Base-by-base conservation (phyloP, 345 rosid species). In the Punica granatum region DNA sequence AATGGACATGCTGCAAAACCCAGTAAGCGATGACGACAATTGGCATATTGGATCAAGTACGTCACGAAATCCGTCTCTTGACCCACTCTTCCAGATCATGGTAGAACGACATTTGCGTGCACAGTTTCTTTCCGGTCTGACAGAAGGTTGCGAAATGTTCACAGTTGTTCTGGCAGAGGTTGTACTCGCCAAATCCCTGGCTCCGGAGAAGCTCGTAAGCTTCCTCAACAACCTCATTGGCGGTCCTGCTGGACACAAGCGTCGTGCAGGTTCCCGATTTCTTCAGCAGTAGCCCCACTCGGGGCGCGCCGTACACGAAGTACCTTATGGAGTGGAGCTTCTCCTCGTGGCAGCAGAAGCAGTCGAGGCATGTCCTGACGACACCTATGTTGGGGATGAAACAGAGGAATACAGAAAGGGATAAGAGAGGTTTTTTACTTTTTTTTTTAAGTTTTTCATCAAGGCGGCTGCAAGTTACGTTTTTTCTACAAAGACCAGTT, bases 241-340 rank as follows among this genome's bases (percentile, higher is more conserved):
- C 34, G 36, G 26, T 14, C 32, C 1, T 64, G 36, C 34, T 64
- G 16, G 14, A 42, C 5, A n/a, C 19, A 23, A 42, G 67, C 23
- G 34, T 18, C 51, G 1, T 42, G 67, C 67, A 64, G 48, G 67
- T 64, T 64, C 67, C 67, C 0, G 67, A 64, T 4, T 64, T 64
- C 34, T 64, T 64, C 67, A 42, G 36, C 14, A 41, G 67, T 9
- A 41, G 6, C 51, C 53, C 67, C 14, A 64, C 6, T 14, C 16
- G 13, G 1, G 53, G 67, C 0, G 23, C 67, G 23, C 53, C 53
- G 21, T 64, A 42, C 23, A 5, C 21, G 51, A 37, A 64, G 25
- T 15, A 7, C 30, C 48, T 34, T 26, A 64, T 64, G 3, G 67
- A 42, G 48, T 64, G 67, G 48, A 41, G 67, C 25, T 9, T 64